A percentile compares a stretch with the other conserved stretches of the same genome.
Conservation (phyloP, 305 asterid genomes). For the Withania somnifera region DNA sequence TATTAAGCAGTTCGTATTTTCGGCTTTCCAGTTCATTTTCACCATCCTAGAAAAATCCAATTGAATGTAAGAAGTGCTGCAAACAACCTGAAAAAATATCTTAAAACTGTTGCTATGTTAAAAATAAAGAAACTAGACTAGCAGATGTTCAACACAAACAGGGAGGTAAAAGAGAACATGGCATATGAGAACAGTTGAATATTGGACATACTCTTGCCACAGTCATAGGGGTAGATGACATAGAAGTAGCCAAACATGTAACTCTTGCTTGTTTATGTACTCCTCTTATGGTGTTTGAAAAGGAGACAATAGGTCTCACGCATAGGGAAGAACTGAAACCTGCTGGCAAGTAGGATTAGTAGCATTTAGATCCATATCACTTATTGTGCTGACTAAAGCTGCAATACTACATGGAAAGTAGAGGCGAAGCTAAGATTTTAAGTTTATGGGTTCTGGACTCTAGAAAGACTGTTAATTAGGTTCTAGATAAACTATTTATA, state of each 20-base stretch:
- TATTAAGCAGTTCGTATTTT: constrained; percentile 53
- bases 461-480: no score
- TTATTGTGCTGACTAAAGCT: not conserved
- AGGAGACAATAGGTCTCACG: not conserved
- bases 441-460: no score
- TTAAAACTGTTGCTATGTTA: not conserved
- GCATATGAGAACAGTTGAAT: not conserved
- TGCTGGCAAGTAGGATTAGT: not conserved
- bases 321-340: not conserved
- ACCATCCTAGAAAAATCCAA: constrained; percentile 15
- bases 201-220: not conserved
- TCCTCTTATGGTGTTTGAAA: not conserved
- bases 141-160: not conserved
- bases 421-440: no score
- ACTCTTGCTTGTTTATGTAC: not conserved
- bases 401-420: not conserved
- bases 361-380: not conserved
- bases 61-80: not conserved
- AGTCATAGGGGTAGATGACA: not conserved
- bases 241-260: not conserved
- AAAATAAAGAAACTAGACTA: not conserved
- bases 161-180: not conserved
- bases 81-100: not conserved
- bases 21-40: constrained; percentile 43
- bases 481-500: no score